A percentile compares a stretch with the other conserved stretches of the same genome.
Evolutionary conservation across 2,329 filamentous ascomycete species (phyloP).

Genomic region (Stemphylium lycopersici): DNA sequence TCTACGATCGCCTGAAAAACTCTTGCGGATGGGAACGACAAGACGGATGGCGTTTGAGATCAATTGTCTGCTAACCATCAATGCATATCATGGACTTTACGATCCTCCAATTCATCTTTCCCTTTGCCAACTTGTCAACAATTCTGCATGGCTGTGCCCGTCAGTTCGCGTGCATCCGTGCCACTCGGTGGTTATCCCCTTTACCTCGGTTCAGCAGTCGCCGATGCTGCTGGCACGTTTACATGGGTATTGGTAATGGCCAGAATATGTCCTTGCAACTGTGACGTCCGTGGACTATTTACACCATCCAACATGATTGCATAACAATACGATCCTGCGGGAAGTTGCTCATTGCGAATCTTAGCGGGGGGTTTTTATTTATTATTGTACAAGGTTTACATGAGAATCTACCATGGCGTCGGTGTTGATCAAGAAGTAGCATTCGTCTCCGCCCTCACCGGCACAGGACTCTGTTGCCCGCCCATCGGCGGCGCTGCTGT

Average conservation of each 20-base stretch:
- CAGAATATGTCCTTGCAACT: too few relatives aligned
- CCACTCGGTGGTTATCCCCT: too few relatives aligned
- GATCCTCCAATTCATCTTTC: conserved; percentile 25
- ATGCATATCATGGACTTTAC: conserved; percentile 51
- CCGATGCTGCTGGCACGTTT: too few relatives aligned
- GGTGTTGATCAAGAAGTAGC: background rate
- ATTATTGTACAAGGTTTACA: background rate
- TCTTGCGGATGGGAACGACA: conserved; percentile 46
- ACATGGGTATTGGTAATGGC: too few relatives aligned
- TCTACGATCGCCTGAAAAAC: conserved; percentile 49
- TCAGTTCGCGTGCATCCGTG: background rate
- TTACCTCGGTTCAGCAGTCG: too few relatives aligned
- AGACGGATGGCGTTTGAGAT: conserved; percentile 50
- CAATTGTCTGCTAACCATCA: conserved; percentile 47
- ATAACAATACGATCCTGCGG: too few relatives aligned
- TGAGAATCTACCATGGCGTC: background rate
- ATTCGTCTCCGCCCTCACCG: background rate
- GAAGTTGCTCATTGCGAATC: too few relatives aligned
- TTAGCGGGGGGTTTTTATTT: background rate
- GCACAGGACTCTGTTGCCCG: background rate
- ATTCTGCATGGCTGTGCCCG: too few relatives aligned
- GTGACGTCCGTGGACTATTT: too few relatives aligned
- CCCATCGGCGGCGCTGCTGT: background rate
- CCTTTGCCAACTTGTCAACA: background rate
- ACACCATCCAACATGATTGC: too few relatives aligned